These are phyloP conservation scores for Ballota nigra DNA, from an alignment of 257 asterid species.

Conservation along the genomic window DNA sequence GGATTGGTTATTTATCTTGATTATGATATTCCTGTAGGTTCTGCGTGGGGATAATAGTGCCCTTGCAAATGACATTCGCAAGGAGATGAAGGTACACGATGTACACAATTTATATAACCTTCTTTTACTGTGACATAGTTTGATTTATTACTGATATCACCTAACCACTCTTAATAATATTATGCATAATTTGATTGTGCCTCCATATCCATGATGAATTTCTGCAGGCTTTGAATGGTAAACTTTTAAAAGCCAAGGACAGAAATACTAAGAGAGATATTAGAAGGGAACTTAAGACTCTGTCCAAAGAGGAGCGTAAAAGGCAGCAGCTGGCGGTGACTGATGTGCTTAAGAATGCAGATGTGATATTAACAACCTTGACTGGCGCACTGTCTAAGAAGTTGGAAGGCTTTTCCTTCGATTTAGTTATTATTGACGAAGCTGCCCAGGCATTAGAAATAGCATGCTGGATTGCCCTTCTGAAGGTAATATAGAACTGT, in stretches of 20 bases:
- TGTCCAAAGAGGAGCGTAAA: conserved; percentile 89
- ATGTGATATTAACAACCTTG: conserved; percentile 84
- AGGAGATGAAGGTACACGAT: conserved; percentile 81
- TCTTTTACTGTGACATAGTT: background rate
- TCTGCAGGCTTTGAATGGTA: conserved; percentile 74
- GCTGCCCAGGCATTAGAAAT: conserved; percentile 99
- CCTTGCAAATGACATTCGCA: conserved; percentile 96
- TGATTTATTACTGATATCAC: background rate
- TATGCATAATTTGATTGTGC: background rate
- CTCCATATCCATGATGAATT: conserved; percentile 17
- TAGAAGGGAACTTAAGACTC: conserved; percentile 78
- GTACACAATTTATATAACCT: conserved; percentile 4
- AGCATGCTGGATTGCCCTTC: conserved; percentile 97
- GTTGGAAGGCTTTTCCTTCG: conserved; percentile 71
- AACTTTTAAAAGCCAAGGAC: conserved; percentile 88
- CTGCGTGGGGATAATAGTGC: conserved; percentile 94
- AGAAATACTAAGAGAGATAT: conserved; percentile 81
- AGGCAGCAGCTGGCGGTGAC: conserved; percentile 98
- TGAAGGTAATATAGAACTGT: conserved; percentile 57
- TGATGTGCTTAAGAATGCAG: conserved; percentile 84
- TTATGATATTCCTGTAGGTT: conserved; percentile 50
- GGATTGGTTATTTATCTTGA: conserved; percentile 5
- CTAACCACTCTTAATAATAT: background rate
- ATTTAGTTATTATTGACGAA: conserved; percentile 92
- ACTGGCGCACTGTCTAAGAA: conserved; percentile 83